Evolutionary conservation across 352 stramenopile genomes (phyloP).

Genomic region (Phytophthora pistaciae): DNA sequence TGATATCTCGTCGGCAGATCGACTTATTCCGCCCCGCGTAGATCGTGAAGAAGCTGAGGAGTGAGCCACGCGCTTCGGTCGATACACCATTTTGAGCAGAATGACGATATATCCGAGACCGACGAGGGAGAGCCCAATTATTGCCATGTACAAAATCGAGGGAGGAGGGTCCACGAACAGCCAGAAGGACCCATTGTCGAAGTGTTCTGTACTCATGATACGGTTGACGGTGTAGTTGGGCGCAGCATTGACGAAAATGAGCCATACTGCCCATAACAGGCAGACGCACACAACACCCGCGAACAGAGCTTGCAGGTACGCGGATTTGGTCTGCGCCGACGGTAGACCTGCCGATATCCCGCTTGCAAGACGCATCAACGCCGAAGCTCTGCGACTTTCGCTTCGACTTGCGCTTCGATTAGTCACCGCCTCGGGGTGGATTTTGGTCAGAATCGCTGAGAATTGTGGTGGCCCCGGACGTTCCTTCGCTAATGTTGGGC

Average conservation of each 20-base stretch:
- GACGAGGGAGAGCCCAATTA: slow-evolving; percentile 19
- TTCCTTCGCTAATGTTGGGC: slow-evolving; percentile 10
- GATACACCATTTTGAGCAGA: slow-evolving; percentile 23
- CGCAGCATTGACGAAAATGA: slow-evolving; percentile 25
- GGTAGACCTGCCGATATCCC: slow-evolving; percentile 10
- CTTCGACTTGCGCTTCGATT: neutral
- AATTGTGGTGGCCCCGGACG: neutral
- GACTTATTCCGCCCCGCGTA: neutral
- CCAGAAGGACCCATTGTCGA: slow-evolving; percentile 46
- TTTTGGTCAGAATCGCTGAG: slow-evolving; percentile 15
- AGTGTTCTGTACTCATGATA: slow-evolving; percentile 38
- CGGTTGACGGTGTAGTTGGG: slow-evolving; percentile 39
- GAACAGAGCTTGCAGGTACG: slow-evolving; percentile 20
- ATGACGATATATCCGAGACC: slow-evolving; percentile 22
- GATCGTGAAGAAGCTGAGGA: neutral
- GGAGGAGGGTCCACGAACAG: slow-evolving; percentile 30
- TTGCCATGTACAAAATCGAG: slow-evolving; percentile 18
- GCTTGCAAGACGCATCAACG: slow-evolving; percentile 3
- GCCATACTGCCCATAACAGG: slow-evolving; percentile 36
- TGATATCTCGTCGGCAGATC: neutral
- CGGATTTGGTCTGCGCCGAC: slow-evolving; percentile 4
- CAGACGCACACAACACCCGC: slow-evolving; percentile 21
- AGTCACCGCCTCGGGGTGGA: neutral
- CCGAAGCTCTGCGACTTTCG: slow-evolving; percentile 10
- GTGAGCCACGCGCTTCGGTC: slow-evolving; percentile 14